Percentiles rank a stretch among this genome's conserved stretches.
phyloP scores from a whole-genome alignment of 345 rosid genomes.

The Pistacia vera region DNA sequence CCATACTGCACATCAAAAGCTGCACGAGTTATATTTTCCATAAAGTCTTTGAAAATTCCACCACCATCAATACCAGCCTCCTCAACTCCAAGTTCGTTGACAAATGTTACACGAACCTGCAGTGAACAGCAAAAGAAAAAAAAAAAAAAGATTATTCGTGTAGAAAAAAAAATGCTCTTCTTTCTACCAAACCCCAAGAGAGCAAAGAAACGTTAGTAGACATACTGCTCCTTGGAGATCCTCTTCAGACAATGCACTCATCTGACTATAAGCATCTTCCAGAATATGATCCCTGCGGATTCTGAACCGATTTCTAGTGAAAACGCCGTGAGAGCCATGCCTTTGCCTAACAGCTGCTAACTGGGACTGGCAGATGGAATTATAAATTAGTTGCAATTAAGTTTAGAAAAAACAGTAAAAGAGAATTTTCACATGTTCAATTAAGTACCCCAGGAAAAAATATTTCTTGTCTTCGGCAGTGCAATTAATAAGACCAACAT shows the following conservation, averaged over 20 bases:
- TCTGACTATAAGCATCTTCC: slow-evolving; percentile 98
- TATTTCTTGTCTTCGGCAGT: slow-evolving; percentile 4
- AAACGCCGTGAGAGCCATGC: slow-evolving; percentile 72
- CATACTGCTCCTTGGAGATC: slow-evolving; percentile 91
- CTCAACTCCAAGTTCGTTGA: slow-evolving; percentile 98
- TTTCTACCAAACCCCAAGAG: background rate
- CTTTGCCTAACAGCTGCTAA: slow-evolving; percentile 70
- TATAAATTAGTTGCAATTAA: slow-evolving; percentile 8
- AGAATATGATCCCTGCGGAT: slow-evolving; percentile 92
- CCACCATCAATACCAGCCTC: slow-evolving; percentile 99
- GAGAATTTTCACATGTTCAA: slow-evolving; percentile 10
- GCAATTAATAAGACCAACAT: background rate
- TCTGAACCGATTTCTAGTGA: slow-evolving; percentile 83
- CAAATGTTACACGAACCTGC: slow-evolving; percentile 94
- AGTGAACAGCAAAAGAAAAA: slow-evolving; percentile 15
- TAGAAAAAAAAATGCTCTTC: background rate
- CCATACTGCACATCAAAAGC: slow-evolving; percentile 99
- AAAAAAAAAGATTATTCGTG: slow-evolving; percentile 22
- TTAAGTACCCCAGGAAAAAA: slow-evolving; percentile 10
- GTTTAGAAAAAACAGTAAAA: slow-evolving; percentile 10
- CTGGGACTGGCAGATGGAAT: slow-evolving; percentile 61
- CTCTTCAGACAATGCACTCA: slow-evolving; percentile 93
- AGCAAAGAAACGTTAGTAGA: slow-evolving; percentile 18
- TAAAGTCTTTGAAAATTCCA: slow-evolving; percentile 99
- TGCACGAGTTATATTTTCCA: slow-evolving; percentile 96